Base-by-base conservation (phyloP, 345 rosid genomes). In the Cochlearia excelsa region DNA sequence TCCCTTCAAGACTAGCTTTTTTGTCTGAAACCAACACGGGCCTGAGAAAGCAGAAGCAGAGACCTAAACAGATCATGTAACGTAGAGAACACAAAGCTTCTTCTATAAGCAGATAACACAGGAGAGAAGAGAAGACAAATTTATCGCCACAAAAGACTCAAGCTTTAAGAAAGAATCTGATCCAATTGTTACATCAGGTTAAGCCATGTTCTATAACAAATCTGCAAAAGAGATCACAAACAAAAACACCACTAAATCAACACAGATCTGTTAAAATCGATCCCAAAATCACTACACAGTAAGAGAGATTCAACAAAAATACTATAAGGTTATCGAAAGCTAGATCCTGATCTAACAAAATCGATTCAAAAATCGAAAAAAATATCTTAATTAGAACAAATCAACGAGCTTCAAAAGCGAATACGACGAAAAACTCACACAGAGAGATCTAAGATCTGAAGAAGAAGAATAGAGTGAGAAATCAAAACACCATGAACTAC, bases 21-120 rank as follows among this genome's bases (percentile, higher is more conserved):
- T 64, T 64, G 75, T 67, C 84, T 75, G 61, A 77, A 63, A 59
- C 72, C 75, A 54, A 61, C 45, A 26, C 65, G 30, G 67, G 54
- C 66, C 35, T 53, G 65, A 23, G 23, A 43, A 29, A 70, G 37
- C 59, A 68, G 47, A 30, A 50, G 34, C 28, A 64, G 47, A 59
- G 39, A 59, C 57, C 68, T 44, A 66, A 61, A 66, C 51, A 54
- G 52, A 81, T 62, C 94, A 86, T 84, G 74, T 82, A 86, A 71
- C 63, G 51, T 55, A 28, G 10, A 54, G 69, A 53, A 42, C 34
- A 16, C 23, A 16, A 51, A 44, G 2, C 33, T 44, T 54, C 61
- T 54, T 48, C 46, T 59, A 26, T 10, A 48, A 6, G 10, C 37
- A 52, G 51, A 30, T 7, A 47, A 54, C 49, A 46, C 9, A 43